Evolutionary conservation across 148 eudicot species (phyloP), one percentile per base, ranked within the genome.

Genomic region (Rhododendron molle): DNA sequence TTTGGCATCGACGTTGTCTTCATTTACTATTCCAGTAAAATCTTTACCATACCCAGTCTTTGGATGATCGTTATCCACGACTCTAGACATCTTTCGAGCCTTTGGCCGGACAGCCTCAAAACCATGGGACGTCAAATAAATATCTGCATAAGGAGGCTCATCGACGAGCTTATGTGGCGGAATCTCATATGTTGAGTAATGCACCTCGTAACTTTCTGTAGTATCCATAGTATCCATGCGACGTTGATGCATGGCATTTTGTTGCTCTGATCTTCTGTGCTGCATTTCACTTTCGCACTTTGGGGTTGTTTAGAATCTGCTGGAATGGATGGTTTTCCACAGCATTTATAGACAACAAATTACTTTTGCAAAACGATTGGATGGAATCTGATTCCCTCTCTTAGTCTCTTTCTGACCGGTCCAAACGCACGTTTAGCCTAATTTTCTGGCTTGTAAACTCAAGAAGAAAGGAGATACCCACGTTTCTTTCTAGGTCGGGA

Each of bases 1-100:
- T 82, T 88, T 87, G 28, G 83, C 84, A 79, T 91, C 89, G 40
- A 88, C 46, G 13, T 86, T 82, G 56, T 88, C 84, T 80, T 28
- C 62, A 28, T 47, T 4, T 14, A 0, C 40, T 14, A 21, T 40
- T 7, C 8, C 43, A 6, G 7, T 30, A 4, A 43, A 4, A 43
- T 77, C 30, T 44, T 43, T 23, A 3, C 16, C 6, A 34, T 83
- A 26, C 40, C 28, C 18, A 2, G 15, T 9, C 14, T 3, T 43
- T 9, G 0, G 26, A 1, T 28, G 65, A 30, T 14, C 82, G 0
- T 79, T 13, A 2, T 52, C 43, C 26, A 4, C 43, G 47, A 50
- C n/a, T 16, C n/a, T 32, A 50, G 9, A 15, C 82, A 50, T 50
- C 20, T 16, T 16, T 7, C 32, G 40, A 50, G 46, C 80, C 23